Conservation (phyloP, 805 yeast genomes). For the Metschnikowia amazonensis region DNA sequence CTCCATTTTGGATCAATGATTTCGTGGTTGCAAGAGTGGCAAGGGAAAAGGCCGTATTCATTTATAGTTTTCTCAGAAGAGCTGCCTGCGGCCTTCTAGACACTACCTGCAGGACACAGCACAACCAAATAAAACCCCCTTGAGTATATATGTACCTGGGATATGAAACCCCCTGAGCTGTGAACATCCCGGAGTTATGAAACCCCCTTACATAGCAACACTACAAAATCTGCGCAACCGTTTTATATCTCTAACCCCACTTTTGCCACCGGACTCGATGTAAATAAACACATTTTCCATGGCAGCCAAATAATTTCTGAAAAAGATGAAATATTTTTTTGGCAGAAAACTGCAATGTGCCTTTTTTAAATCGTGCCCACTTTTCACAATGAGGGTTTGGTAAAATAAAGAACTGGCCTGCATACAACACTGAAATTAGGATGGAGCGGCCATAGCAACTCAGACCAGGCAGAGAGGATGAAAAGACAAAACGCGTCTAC, state of each 20-base stretch:
- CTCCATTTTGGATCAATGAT: constrained; percentile 6
- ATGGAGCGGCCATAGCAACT: constrained; percentile 1
- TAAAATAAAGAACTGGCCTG: not conserved
- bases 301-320: not conserved
- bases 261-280: not conserved
- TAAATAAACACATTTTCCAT: not conserved
- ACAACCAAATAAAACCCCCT: not conserved
- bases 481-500: constrained; percentile 8
- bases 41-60: constrained; percentile 2
- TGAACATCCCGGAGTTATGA: not conserved
- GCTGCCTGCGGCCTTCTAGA: constrained; percentile 1
- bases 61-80: constrained; percentile 1
- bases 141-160: not conserved
- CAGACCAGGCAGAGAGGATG: not conserved
- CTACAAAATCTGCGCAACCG: not conserved
- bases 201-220: not conserved
- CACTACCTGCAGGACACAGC: not conserved
- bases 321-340: not conserved
- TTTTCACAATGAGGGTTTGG: not conserved
- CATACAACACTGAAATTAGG: not conserved
- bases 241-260: not conserved
- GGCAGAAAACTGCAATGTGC: no score
- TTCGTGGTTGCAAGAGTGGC: not conserved
- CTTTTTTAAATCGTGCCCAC: not conserved
- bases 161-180: not conserved